phyloP scores from a whole-genome alignment of 352 stramenopile species.

The Pythium sp. region DNA sequence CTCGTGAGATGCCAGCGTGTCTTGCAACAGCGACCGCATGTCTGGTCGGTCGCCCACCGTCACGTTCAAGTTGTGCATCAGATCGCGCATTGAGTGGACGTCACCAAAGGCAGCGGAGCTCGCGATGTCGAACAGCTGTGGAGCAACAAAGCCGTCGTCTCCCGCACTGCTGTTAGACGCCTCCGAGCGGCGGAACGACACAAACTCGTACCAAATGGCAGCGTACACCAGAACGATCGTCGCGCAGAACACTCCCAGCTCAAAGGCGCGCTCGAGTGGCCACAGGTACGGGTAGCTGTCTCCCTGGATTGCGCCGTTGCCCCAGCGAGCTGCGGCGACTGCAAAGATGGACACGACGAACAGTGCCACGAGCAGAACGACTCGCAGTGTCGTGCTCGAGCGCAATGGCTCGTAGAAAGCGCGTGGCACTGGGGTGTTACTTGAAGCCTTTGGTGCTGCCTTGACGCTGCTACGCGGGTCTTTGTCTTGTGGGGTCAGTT shows the following conservation, averaged over 20 bases:
- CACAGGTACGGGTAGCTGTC: slow-evolving; percentile 44
- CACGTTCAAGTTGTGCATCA: slow-evolving; percentile 33
- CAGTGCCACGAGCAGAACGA: slow-evolving; percentile 36
- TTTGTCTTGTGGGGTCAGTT: neutral
- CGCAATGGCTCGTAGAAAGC: slow-evolving; percentile 60
- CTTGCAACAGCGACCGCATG: slow-evolving; percentile 31
- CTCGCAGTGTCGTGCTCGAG: slow-evolving; percentile 32
- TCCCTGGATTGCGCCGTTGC: slow-evolving; percentile 51
- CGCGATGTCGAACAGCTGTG: slow-evolving; percentile 5
- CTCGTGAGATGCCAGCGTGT: slow-evolving; percentile 26
- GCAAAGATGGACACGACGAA: slow-evolving; percentile 36
- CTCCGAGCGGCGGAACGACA: slow-evolving; percentile 19
- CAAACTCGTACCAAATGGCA: slow-evolving; percentile 51
- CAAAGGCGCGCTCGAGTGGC: slow-evolving; percentile 51
- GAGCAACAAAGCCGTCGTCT: slow-evolving; percentile 10
- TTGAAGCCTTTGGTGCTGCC: slow-evolving; percentile 7
- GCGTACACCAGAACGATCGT: slow-evolving; percentile 45
- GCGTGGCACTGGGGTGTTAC: slow-evolving; percentile 9
- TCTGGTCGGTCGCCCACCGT: slow-evolving; percentile 29
- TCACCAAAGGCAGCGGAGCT: slow-evolving; percentile 25
- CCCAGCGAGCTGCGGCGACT: slow-evolving; percentile 35
- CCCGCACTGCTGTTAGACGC: neutral
- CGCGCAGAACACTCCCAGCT: slow-evolving; percentile 40
- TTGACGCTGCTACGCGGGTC: slow-evolving; percentile 12
- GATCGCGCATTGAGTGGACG: slow-evolving; percentile 40